Base-by-base conservation (phyloP, 768 basidiomycete genomes). In the Termitomyces eurrhizus region DNA sequence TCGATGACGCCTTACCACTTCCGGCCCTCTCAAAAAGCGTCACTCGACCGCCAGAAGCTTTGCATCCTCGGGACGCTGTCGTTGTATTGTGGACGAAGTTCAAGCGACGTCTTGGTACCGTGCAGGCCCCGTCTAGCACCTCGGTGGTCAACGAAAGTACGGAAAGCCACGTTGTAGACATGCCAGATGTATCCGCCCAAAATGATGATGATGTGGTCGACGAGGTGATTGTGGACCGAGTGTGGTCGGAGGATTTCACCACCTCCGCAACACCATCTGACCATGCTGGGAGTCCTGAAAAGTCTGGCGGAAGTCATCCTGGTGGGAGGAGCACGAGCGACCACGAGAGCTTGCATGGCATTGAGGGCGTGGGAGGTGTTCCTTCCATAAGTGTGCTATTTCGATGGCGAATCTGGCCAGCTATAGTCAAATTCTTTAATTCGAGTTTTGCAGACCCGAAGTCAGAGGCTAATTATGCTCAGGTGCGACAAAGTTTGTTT, bases 161-260 rank as follows among this genome's bases (percentile, higher is more conserved):
- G 2, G 82, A 80, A 65, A 73, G 72, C 58, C 77, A 68, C 42
- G 76, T 71, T 37, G 52, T 65, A 13, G 74, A 64, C n/a, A 70
- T 65, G 29, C 48, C 59, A 45, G 62, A 65, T 26, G 61, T 51
- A 11, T 56, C 49, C 26, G 63, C 49, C 7, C 61, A 68, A 37
- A 67, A 70, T 18, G 77, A 77, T 33, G 69, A 67, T 14, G 76
- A 70, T 39, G 73, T 77, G 56, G 84, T 91, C 8, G 83, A 92
- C 70, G 83, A 89, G 74, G 83, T 91, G 24, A 84, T 92, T 26
- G 90, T 92, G 16, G 90, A 92, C 70, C 80, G 89, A 51, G 74
- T 78, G 36, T 89, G 87, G 88, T 74, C 80, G 2, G 84, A 85
- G 58, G 83, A 84, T 61, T 76, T 81, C 62, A 83, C 80, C 69